These are phyloP conservation scores for Ogataea nonfermentans DNA, from an alignment of 805 yeast species.

Conservation along the genomic window DNA sequence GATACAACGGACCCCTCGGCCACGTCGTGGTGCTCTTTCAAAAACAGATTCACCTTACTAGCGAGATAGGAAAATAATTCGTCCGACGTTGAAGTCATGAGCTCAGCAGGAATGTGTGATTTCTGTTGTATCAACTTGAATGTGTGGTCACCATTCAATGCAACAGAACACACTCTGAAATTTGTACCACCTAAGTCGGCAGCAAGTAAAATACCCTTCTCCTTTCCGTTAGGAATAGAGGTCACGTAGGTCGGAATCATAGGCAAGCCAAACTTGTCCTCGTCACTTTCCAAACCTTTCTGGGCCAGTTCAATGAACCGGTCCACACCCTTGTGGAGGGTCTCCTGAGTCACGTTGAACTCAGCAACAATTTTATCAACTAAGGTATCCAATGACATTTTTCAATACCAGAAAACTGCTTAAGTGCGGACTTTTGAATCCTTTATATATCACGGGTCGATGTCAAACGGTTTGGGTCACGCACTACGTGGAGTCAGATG, in stretches of 20 bases:
- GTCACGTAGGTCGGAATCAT: slow-evolving; percentile 96
- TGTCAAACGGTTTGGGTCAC: neutral
- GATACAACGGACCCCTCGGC: slow-evolving; percentile 19
- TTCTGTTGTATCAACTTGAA: slow-evolving; percentile 74
- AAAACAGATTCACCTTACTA: slow-evolving; percentile 59
- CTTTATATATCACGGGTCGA: slow-evolving; percentile 2
- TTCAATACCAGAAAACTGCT: neutral
- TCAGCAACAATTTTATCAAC: slow-evolving; percentile 36
- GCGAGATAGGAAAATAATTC: slow-evolving; percentile 78
- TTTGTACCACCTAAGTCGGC: slow-evolving; percentile 97
- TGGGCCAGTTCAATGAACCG: slow-evolving; percentile 62
- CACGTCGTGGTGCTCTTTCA: slow-evolving; percentile 60
- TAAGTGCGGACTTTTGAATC: slow-evolving; percentile 5
- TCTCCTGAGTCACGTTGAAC: slow-evolving; percentile 42
- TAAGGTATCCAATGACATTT: slow-evolving; percentile 11
- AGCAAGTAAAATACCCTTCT: slow-evolving; percentile 78
- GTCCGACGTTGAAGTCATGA: slow-evolving; percentile 64
- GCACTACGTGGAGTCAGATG: neutral
- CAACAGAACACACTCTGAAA: slow-evolving; percentile 89
- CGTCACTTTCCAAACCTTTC: slow-evolving; percentile 49
- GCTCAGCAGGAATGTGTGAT: slow-evolving; percentile 72
- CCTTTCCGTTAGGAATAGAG: slow-evolving; percentile 79
- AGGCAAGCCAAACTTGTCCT: slow-evolving; percentile 54
- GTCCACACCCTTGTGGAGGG: slow-evolving; percentile 46
- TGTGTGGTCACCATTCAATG: slow-evolving; percentile 74